Evolutionary conservation across 1,284 basidiomycete genomes (phyloP), one percentile per base, ranked within the genome.

Genomic region (Tilletiaria anomala): DNA sequence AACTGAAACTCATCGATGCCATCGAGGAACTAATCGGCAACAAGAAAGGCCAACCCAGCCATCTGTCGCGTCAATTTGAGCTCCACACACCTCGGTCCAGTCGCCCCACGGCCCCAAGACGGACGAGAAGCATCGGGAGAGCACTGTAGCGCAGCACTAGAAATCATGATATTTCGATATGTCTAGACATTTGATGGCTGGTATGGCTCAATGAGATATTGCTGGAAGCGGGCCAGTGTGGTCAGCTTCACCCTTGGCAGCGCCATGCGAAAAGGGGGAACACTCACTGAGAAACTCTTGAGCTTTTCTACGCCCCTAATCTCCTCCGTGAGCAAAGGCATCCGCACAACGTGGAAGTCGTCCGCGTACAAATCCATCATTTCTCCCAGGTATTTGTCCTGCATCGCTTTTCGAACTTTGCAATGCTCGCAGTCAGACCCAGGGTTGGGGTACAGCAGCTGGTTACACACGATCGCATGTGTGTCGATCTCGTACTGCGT

Each of bases 401-500:
- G 91, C 88, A 97, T 97, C 71, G 82, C 83, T 70, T 88, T 81
- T 48, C 91, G 78, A 17, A 94, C 88, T 32, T 75, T 74, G 70
- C 91, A 97, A 69, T 96, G 91, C 57, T 93, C 85, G 70, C 91
- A 97, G 62, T 83, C 83, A 32, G 87, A 83, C 41, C 74, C 77
- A 65, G 79, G 74, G 72, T 84, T 88, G 16, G 91, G 91, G 74
- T 86, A 96, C 32, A 97, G 73, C 8, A 97, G 73, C 70, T 97
- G 91, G 68, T 97, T 97, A 54, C 96, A 87, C 41, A 97, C 87
- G 58, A 97, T 97, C 67, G 89, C 87, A 70, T 97, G 91, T 35
- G 89, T 96, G 70, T 97, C 93, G 67, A 97, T 97, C 67, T 87
- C 88, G 70, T 97, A 97, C 37, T 79, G 74, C 11, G 89, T 91